Conservation (phyloP, 1,139 yeast genomes). For the Geotrichum macrosporum region DNA sequence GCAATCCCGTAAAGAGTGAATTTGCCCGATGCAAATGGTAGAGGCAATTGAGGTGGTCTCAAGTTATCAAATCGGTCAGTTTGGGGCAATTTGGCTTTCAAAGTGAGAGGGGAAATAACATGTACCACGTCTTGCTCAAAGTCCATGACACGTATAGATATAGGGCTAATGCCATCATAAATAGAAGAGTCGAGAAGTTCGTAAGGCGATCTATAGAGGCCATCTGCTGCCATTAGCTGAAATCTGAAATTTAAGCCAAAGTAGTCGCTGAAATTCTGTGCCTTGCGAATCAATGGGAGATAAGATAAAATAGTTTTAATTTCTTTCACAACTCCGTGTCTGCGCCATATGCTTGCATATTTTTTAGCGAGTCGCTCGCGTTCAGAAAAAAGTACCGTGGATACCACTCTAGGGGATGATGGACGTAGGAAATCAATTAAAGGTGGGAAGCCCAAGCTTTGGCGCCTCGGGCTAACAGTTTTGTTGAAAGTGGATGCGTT, state of each 20-base stretch:
- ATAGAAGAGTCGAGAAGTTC: background rate
- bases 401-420: background rate
- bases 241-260: slow-evolving; percentile 24
- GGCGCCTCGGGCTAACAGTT: slow-evolving; percentile 1
- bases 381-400: slow-evolving; percentile 10
- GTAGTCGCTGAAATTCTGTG: slow-evolving; percentile 26
- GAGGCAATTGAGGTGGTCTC: slow-evolving; percentile 19
- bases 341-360: slow-evolving; percentile 23
- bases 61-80: slow-evolving; percentile 4
- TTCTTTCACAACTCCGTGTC: slow-evolving; percentile 18
- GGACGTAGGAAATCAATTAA: background rate
- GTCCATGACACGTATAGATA: slow-evolving; percentile 29
- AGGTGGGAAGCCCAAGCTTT: background rate
- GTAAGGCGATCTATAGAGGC: slow-evolving; percentile 11
- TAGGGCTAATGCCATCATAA: slow-evolving; percentile 6
- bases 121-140: slow-evolving; percentile 22
- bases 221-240: slow-evolving; percentile 29
- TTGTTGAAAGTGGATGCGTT: background rate
- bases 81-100: slow-evolving; percentile 11
- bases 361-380: slow-evolving; percentile 23
- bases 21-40: slow-evolving; percentile 12
- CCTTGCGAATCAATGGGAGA: slow-evolving; percentile 25
- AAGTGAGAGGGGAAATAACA: slow-evolving; percentile 13
- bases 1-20: slow-evolving; percentile 8
- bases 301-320: slow-evolving; percentile 21